These are phyloP conservation scores for Guyanaporus albipodus DNA, from an alignment of 768 basidiomycete genomes.

Conservation along the genomic window DNA sequence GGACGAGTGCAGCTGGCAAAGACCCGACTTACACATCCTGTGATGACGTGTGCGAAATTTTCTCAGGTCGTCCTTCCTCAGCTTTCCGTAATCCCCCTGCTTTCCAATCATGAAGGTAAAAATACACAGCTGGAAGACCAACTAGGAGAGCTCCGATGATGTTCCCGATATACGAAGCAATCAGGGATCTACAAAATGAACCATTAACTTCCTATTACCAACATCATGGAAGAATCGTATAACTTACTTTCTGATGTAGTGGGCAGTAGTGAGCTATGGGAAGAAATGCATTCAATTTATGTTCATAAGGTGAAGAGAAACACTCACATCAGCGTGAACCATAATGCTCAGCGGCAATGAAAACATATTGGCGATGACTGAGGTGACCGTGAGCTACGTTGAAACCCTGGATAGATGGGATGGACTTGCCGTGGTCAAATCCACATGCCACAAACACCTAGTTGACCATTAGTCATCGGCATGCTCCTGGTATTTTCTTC, in stretches of 20 bases:
- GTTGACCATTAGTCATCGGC: background rate
- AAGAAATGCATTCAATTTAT: background rate
- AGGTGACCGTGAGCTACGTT: background rate
- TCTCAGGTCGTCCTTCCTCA: conserved; percentile 34
- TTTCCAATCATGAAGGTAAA: conserved; percentile 54
- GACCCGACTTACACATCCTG: background rate
- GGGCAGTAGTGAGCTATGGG: conserved; percentile 32
- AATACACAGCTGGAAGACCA: conserved; percentile 59
- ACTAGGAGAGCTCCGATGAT: conserved; percentile 62
- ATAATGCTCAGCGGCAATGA: conserved; percentile 67
- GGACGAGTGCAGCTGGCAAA: background rate
- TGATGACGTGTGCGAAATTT: conserved; percentile 10
- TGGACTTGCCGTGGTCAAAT: conserved; percentile 59
- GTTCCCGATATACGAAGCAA: conserved; percentile 65
- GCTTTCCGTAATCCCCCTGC: conserved; percentile 36
- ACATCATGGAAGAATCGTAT: background rate
- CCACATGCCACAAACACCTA: conserved; percentile 69
- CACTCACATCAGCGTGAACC: conserved; percentile 59
- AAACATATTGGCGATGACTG: conserved; percentile 76
- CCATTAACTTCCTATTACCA: background rate
- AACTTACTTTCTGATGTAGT: conserved; percentile 65
- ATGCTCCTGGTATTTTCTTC: too few relatives aligned
- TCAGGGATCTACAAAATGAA: conserved; percentile 44
- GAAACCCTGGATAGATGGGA: background rate
- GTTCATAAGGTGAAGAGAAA: background rate